Base-by-base conservation (phyloP, 345 rosid genomes). In the Acer yangbiense region DNA sequence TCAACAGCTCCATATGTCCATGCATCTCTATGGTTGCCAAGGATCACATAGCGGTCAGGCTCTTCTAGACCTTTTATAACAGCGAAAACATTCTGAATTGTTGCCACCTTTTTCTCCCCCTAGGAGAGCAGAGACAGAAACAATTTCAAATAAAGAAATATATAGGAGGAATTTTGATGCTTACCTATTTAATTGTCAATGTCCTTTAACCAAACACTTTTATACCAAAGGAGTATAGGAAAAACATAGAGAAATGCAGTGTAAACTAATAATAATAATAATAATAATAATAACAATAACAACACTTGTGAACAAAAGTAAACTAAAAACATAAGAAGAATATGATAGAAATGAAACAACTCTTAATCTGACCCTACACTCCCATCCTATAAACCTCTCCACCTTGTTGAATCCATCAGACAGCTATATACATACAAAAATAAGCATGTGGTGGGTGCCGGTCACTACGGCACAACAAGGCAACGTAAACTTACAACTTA, bases 1-100 rank as follows among this genome's bases (percentile, higher is more conserved):
- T 96, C 99, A 50, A 96, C 95, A 54, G 98, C 99, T 83, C 99
- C 99, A 78, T 94, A 96, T 0, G 98, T 89, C 99, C 99, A 96
- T 52, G 97, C 97, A 85, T 96, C 99, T 79, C 98, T 86, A 80
- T 94, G 99, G 77, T 96, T 96, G 9, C 97, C 98, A 57, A 94
- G 89, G 27, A 96, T 82, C 78, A 96, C 92, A 73, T 85, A 92
- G n/a, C 97, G 89, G 54, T 92, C 98, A 21, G 93, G 87, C 77
- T 94, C 98, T 82, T 90, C 92, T 29, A 44, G 78, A 4, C 99
- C 99, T 83, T 79, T 86, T 82, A 94, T 89, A 68, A 90, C 85
- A 27, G 88, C 97, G 68, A 92, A 79, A 17, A 94, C 90, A 83
- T 96, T 88, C 14, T 87, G 82, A 74, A 96, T 84, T n/a, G 81